Evolutionary conservation across 306 rosid genomes (phyloP), one percentile per base, ranked within the genome.

Genomic region (Trichosanthes cucumerina): DNA sequence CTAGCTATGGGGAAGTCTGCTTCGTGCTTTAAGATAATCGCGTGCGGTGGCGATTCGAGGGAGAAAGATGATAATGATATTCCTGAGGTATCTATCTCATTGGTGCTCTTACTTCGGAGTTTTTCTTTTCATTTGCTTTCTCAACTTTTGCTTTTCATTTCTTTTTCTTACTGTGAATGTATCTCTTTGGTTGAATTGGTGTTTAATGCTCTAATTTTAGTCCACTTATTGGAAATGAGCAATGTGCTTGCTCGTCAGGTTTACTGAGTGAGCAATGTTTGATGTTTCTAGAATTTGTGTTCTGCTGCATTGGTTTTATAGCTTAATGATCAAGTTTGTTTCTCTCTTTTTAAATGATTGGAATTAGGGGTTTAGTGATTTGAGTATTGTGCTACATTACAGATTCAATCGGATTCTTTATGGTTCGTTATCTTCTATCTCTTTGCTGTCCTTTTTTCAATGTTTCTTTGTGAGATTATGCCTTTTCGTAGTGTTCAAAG

Each of bases 1-100:
- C 57, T 38, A 59, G 63, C 57, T 38, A 72, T 90, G 98, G 93
- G 86, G 72, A 93, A 88, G 85, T 81, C 98, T 46, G 79, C 82
- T 46, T 88, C 97, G n/a, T 93, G 98, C 87, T 88, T 93, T 87
- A 91, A 88, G 79, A 87, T 93, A 63, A 90, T 93, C 65, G 66
- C 93, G 5, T 93, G 98, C 86, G 92, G 96, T 59, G 76, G 91
- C 71, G 93, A 85, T 77, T 84, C 88, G 19, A 81, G 83, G 31
- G 90, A 85, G 21, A 83, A 80, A 15, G 90, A 90, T 43, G 93
- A 87, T 58, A 60, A 71, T 77, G 84, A 83, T n/a, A 86, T 66
- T 23, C 31, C 90, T 12, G 87, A 90, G 98, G 81, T 88, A 84
- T 63, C 69, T 21, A 83, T 66, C 73, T 21, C 24, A 79, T 83